Base-by-base conservation (phyloP, 139 green algal species). In the Chlorella sp. region DNA sequence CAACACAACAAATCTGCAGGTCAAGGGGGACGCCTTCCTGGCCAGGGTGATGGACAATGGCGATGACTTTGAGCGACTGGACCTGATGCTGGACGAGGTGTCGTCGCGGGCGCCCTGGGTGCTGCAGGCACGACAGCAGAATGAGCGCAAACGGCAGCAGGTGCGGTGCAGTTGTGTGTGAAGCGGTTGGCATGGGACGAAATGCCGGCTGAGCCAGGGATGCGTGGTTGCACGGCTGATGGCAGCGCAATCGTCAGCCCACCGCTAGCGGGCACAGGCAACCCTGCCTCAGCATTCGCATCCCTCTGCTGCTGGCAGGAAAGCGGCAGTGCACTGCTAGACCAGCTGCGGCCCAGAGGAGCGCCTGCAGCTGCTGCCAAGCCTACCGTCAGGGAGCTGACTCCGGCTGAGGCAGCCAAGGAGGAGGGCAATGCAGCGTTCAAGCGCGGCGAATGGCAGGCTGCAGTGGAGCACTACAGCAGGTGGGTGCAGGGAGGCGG, bases 21-120 rank as follows among this genome's bases (percentile, higher is more conserved):
- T 97, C 51, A 88, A 86, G 4, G 95, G 95, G 18, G 95, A 98
- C 87, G 95, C 91, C 1, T 98, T 98, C 86, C 55, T 98, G 34
- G 92, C 88, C 15, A 90, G 94, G 5, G 76, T 98, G 1, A 91
- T 94, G 79, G 95, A 98, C 87, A 93, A 98, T 84, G 95, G 95
- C 12, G 95, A 98, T 57, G 83, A 93, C 12, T 98, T 98, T 79
- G 82, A 91, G 38, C 88, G 95, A 0, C 44, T 94, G 80, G 91
- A 98, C 89, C 92, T 98, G 69, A 79, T 25, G 0, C 38, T 93
- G 25, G 30, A 44, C 20, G 94, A 97, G 67, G 81, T 97, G 23
- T 92, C 89, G 32, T 95, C 91, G 47, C 56, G 32, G 26, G 93
- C 94, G 17, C 44, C 83, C 0, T 97, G 94, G 94, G 85, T 96